Conservation (phyloP, 2,329 filamentous ascomycete genomes). For the Ascosphaera apis region DNA sequence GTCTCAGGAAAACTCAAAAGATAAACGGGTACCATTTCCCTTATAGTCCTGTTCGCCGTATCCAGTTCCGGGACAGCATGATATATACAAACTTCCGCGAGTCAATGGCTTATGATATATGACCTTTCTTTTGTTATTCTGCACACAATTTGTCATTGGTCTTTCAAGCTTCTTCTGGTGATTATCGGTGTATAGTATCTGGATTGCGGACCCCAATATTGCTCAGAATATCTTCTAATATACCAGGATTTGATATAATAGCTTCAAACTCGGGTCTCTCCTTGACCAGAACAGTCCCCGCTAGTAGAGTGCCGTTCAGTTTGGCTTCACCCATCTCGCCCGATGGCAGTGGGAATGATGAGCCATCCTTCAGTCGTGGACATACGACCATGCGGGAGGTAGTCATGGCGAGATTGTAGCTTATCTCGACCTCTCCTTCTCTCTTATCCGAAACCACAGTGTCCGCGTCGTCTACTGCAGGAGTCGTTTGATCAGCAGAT, state of each 20-base stretch:
- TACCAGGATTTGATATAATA: constrained; percentile 18
- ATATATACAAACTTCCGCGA: no score
- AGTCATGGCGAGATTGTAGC: constrained; percentile 37
- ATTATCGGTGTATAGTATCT: constrained; percentile 4
- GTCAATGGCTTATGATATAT: no score
- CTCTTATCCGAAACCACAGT: constrained; percentile 8
- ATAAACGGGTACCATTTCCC: no score
- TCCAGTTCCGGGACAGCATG: no score
- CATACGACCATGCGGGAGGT: constrained; percentile 29
- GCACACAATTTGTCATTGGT: background rate
- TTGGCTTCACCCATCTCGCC: constrained; percentile 17
- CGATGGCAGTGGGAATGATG: background rate
- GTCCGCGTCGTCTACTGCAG: constrained; percentile 5
- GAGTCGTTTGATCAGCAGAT: background rate
- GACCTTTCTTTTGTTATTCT: no score
- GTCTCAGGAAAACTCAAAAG: constrained; percentile 12
- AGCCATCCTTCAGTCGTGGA: constrained; percentile 20
- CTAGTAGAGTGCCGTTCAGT: constrained; percentile 34
- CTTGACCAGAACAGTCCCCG: constrained; percentile 36
- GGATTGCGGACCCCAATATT: constrained; percentile 15
- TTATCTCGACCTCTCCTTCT: constrained; percentile 23
- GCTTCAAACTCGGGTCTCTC: constrained; percentile 29
- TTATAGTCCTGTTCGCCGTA: no score
- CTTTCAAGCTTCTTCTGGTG: constrained; percentile 2
- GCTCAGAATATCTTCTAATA: constrained; percentile 22